Percentiles rank a stretch among this genome's conserved stretches.
Conservation (phyloP, 2,329 filamentous ascomycete genomes). For the Fusarium abutilonis region DNA sequence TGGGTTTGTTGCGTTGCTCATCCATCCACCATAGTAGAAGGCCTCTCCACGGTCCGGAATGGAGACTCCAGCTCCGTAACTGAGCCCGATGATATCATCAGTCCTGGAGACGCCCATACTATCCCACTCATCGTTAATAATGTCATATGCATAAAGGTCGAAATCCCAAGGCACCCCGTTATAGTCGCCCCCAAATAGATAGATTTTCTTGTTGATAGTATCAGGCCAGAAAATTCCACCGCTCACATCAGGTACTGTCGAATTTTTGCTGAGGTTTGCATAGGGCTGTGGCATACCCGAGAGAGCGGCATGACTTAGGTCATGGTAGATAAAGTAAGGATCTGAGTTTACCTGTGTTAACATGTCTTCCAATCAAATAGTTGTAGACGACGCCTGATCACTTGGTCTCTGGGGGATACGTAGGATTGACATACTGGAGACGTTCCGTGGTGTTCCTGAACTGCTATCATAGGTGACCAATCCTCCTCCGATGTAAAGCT, state of each 20-base stretch:
- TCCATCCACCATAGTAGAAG: slow-evolving; percentile 72
- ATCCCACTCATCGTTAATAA: slow-evolving; percentile 66
- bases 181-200: slow-evolving; percentile 70
- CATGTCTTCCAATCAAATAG: not conserved
- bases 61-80: slow-evolving; percentile 66
- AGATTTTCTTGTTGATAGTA: slow-evolving; percentile 69
- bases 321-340: slow-evolving; percentile 61
- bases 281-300: slow-evolving; percentile 63
- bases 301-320: slow-evolving; percentile 58
- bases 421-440: slow-evolving; percentile 60
- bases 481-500: slow-evolving; percentile 71
- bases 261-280: slow-evolving; percentile 68
- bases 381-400: not conserved
- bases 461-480: slow-evolving; percentile 65
- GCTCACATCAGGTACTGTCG: slow-evolving; percentile 59
- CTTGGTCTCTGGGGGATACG: not conserved
- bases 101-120: slow-evolving; percentile 52
- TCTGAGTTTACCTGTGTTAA: slow-evolving; percentile 25
- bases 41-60: slow-evolving; percentile 64
- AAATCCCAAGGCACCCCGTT: slow-evolving; percentile 59
- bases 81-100: slow-evolving; percentile 56
- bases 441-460: slow-evolving; percentile 59
- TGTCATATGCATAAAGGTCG: slow-evolving; percentile 66
- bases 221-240: slow-evolving; percentile 67
- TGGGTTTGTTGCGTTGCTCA: slow-evolving; percentile 62